Percentiles rank a stretch among this genome's conserved stretches.
These are phyloP conservation scores for Leucogyrophana mollusca DNA, from an alignment of 768 basidiomycete genomes.

Conservation along the genomic window DNA sequence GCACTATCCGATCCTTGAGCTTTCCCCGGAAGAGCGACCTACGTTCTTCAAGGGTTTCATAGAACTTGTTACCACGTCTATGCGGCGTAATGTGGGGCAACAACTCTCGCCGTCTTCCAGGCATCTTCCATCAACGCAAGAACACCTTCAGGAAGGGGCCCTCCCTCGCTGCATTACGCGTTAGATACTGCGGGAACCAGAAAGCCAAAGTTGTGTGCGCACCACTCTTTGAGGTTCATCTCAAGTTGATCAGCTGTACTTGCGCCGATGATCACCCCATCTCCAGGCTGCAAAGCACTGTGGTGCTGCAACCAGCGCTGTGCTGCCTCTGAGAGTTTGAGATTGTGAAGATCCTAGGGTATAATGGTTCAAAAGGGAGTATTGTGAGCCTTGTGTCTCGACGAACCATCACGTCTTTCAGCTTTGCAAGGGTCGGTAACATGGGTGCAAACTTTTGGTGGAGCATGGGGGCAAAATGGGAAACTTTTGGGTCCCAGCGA, in stretches of 20 bases:
- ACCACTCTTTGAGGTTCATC: constrained; percentile 13
- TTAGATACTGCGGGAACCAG: background rate
- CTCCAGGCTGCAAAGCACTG: constrained; percentile 14
- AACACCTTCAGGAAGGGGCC: constrained; percentile 12
- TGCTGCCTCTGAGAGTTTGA: constrained; percentile 10
- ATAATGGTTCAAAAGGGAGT: background rate
- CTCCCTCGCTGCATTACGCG: constrained; percentile 16
- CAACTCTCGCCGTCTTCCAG: constrained; percentile 7
- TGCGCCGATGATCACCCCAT: constrained; percentile 39
- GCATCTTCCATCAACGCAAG: constrained; percentile 10
- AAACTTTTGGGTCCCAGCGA: constrained; percentile 16
- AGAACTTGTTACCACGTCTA: background rate
- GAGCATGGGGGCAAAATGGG: constrained; percentile 7
- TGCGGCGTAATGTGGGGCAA: constrained; percentile 9
- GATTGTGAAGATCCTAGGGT: constrained; percentile 9
- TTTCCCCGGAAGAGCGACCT: too few species aligned
- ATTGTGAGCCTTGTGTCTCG: background rate
- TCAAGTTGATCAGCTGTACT: constrained; percentile 34
- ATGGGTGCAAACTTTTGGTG: constrained; percentile 11
- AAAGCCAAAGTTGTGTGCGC: constrained; percentile 1
- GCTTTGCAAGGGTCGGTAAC: constrained; percentile 8
- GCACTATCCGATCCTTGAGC: too few species aligned
- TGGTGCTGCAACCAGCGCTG: constrained; percentile 17
- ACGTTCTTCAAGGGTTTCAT: too few species aligned
- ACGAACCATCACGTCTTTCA: constrained; percentile 13